These are phyloP conservation scores for Daldinia decipiens DNA, from an alignment of 495 filamentous ascomycete genomes.

Conservation along the genomic window DNA sequence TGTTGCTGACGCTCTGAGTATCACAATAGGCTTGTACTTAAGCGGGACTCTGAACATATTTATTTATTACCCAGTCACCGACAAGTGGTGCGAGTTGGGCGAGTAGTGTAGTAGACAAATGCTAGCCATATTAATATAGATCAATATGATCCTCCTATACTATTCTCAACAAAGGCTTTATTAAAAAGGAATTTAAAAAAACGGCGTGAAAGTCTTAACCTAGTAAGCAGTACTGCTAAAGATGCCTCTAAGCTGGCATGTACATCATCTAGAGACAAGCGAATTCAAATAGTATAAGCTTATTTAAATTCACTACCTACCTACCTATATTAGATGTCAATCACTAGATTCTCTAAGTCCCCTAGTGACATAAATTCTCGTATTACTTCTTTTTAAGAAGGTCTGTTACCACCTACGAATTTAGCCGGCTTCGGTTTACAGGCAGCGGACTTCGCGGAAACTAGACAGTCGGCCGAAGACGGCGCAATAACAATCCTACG, in stretches of 20 bases:
- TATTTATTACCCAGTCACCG: not conserved
- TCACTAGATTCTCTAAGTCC: not conserved
- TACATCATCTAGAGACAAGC: not conserved
- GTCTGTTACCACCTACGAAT: not conserved
- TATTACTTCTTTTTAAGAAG: not conserved
- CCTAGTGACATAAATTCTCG: not conserved
- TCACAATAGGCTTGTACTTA: too few relatives aligned
- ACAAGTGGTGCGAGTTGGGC: too few relatives aligned
- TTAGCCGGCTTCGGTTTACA: not conserved
- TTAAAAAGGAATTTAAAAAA: too few relatives aligned
- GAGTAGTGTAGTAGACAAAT: not conserved
- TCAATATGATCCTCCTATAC: not conserved
- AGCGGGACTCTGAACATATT: not conserved
- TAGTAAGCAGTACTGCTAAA: not conserved
- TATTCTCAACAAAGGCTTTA: not conserved
- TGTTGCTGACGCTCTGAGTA: too few relatives aligned
- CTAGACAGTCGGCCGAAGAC: not conserved
- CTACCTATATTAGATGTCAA: not conserved
- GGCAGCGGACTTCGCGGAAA: not conserved
- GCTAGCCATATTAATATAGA: not conserved
- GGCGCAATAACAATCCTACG: conserved; percentile 5
- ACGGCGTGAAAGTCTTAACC: not conserved
- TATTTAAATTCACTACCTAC: not conserved
- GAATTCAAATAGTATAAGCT: not conserved
- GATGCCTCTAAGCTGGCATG: not conserved